Conservation (phyloP, 768 basidiomycete genomes). For the Termitomyces sp. region DNA sequence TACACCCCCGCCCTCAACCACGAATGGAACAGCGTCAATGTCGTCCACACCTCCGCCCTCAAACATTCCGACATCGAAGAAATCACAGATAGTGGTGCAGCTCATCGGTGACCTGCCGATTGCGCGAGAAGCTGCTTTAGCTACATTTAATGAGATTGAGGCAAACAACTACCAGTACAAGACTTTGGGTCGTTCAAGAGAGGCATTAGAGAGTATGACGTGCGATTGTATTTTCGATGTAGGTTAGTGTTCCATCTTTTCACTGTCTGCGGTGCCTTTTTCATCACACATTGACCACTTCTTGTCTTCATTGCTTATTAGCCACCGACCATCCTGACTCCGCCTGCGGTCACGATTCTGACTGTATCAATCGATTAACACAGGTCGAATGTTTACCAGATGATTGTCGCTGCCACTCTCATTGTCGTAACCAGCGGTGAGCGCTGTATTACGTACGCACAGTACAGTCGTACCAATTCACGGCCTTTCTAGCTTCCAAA, state of each 20-base stretch:
- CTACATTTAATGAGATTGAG: constrained; percentile 66
- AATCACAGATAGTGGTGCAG: constrained; percentile 41
- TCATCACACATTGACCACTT: constrained; percentile 5
- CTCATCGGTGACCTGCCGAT: constrained; percentile 78
- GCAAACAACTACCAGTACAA: constrained; percentile 86
- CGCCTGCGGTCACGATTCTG: constrained; percentile 83
- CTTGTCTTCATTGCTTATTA: constrained; percentile 22
- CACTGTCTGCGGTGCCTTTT: not conserved
- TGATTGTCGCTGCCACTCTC: constrained; percentile 77
- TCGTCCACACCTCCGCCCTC: constrained; percentile 35
- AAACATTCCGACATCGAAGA: constrained; percentile 23
- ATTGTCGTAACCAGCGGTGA: constrained; percentile 94
- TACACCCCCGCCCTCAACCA: constrained; percentile 26
- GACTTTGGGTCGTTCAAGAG: constrained; percentile 80
- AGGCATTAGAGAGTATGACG: constrained; percentile 87
- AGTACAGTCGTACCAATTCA: constrained; percentile 2
- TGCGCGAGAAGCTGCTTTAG: constrained; percentile 68
- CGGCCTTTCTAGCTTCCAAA: constrained; percentile 64
- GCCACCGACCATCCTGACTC: constrained; percentile 51
- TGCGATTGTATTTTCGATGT: constrained; percentile 88
- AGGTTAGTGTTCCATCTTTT: constrained; percentile 50
- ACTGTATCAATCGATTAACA: constrained; percentile 96
- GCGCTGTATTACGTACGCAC: constrained; percentile 18
- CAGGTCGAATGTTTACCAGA: constrained; percentile 93
- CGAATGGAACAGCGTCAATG: constrained; percentile 28